Conservation (phyloP, 169 alveolate genomes). For the Plasmodium gallinaceum region DNA sequence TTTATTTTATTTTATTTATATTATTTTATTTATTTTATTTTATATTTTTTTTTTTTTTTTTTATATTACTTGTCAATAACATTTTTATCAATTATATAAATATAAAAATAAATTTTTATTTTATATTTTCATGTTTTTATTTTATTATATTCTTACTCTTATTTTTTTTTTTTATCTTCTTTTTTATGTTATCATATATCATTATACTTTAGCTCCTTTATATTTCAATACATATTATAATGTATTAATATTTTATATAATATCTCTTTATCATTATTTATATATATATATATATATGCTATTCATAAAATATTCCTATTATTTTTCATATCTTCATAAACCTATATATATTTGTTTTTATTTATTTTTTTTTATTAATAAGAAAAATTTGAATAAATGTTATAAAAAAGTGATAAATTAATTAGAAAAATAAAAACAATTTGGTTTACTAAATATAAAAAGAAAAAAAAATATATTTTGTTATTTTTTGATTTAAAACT, state of each 20-base stretch:
- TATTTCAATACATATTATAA: no score
- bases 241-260: not conserved
- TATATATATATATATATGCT: not conserved
- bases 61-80: slow-evolving; percentile 20
- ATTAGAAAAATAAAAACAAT: no score
- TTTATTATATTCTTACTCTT: not conserved
- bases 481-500: not conserved
- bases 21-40: slow-evolving; percentile 2
- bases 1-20: not conserved
- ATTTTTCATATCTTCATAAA: no score
- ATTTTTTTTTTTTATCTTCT: slow-evolving; percentile 10
- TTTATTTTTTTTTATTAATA: no score
- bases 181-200: not conserved
- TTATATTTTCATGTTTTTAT: not conserved
- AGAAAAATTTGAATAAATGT: no score
- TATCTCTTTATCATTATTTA: not conserved
- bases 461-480: not conserved
- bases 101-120: not conserved
- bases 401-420: no score
- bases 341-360: no score
- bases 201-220: no score
- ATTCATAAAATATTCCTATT: no score
- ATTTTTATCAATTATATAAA: not conserved
- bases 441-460: no score
- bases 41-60: not conserved